These are phyloP conservation scores for Tubosaeta brunneosetosa DNA, from an alignment of 768 basidiomycete genomes.

Conservation along the genomic window DNA sequence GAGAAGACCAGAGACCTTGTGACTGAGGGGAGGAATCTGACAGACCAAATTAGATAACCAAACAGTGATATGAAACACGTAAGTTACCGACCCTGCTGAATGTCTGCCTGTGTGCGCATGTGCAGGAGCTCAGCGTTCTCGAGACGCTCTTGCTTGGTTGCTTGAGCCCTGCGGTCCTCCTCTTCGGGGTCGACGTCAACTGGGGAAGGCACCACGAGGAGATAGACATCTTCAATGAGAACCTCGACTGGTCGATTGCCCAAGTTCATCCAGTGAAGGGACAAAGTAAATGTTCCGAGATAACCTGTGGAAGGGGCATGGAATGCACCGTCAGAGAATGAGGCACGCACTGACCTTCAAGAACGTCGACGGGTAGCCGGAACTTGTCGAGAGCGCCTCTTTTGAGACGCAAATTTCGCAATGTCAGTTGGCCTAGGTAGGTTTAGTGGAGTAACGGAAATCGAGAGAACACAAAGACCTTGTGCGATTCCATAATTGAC, in stretches of 20 bases:
- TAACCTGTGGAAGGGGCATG: conserved; percentile 49
- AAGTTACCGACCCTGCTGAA: conserved; percentile 39
- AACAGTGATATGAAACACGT: background rate
- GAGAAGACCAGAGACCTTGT: conserved; percentile 78
- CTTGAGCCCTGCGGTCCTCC: conserved; percentile 77
- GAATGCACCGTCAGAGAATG: background rate
- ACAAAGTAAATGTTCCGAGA: conserved; percentile 80
- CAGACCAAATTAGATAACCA: conserved; percentile 6
- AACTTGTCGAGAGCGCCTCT: conserved; percentile 94
- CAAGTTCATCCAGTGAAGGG: conserved; percentile 85
- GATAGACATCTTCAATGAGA: conserved; percentile 88
- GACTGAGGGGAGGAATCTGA: conserved; percentile 59
- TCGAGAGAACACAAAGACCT: conserved; percentile 40
- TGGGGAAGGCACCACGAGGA: conserved; percentile 82
- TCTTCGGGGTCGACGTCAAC: conserved; percentile 71
- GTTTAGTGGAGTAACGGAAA: conserved; percentile 1
- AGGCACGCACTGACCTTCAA: conserved; percentile 58
- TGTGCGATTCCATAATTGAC: conserved; percentile 91
- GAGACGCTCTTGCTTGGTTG: conserved; percentile 83
- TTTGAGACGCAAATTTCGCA: conserved; percentile 82
- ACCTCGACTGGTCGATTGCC: conserved; percentile 89
- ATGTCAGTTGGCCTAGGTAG: conserved; percentile 62
- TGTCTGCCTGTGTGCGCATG: conserved; percentile 53
- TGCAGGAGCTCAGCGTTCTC: conserved; percentile 84
- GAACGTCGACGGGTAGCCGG: conserved; percentile 88